Base-by-base conservation (phyloP, 2,329 filamentous ascomycete genomes). In the Dactylellina cionopaga region DNA sequence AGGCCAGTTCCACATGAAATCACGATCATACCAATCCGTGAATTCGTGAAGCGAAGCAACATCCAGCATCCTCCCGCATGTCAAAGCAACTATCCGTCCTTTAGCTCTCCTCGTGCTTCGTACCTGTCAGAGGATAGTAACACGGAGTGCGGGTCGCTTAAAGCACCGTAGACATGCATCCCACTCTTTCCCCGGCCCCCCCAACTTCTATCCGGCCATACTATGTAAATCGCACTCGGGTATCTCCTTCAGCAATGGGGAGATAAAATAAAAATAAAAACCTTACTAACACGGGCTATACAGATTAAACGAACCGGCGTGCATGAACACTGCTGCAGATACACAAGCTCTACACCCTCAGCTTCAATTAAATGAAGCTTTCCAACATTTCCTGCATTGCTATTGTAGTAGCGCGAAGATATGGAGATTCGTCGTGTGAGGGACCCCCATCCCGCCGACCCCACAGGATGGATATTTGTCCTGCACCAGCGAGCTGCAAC, bases 71-170 rank as follows among this genome's bases (percentile, higher is more conserved):
- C 39, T 43, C 17, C 35, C 51, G 33, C 31, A 13, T 41, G 54
- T 58, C 54, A 58, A 58, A 58, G 54, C 25, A 44, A 17, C 35
- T 19, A 15, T 35, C 37, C 33, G 19, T 49, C 22, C 31, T 24
- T 13, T 33, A 46, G 15, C 24, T 46, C 11, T n/a, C n/a, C n/a
- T 55, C 33, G 27, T 35, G 39, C 37, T 58, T 17, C 25, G 54
- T 51, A 35, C 43, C 35, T 60, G 54, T 54, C 54, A 68, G 33
- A 51, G 27, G 54, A 59, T 49, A 47, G 62, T 49, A 44, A 59
- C 44, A 60, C 54, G 51, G 35, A 51, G 15, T 22, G 52, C 43
- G 51, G 62, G 62, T 58, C 25, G 51, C 43, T 51, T 19, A 24
- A 66, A 43, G 19, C 44, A 22, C 31, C 22, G 19, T 13, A 24